Evolutionary conservation across 768 basidiomycete genomes (phyloP).

Genomic region (Suillus paluster): DNA sequence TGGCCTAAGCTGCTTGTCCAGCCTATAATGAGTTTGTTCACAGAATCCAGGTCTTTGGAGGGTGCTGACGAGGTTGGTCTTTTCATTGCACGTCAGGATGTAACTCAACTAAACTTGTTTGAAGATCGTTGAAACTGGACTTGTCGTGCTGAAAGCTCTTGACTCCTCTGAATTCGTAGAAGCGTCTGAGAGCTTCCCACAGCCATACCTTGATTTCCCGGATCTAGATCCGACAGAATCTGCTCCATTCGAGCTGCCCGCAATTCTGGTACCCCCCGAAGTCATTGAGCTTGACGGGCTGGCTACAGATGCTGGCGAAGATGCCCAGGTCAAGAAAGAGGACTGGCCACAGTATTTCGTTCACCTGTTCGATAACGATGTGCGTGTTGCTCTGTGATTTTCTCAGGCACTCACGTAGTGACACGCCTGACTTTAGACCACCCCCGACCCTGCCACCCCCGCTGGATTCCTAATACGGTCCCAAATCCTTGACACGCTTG

Average conservation of each 20-base stretch:
- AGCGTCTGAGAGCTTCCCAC: constrained; percentile 58
- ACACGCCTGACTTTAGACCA: constrained; percentile 52
- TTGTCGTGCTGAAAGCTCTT: constrained; percentile 65
- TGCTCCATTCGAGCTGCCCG: constrained; percentile 69
- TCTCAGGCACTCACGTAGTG: neutral
- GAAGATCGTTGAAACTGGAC: constrained; percentile 77
- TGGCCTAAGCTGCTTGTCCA: constrained; percentile 69
- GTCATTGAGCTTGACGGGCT: constrained; percentile 80
- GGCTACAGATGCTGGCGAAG: constrained; percentile 69
- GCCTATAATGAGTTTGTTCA: constrained; percentile 59
- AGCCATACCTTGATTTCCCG: constrained; percentile 62
- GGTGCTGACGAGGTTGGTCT: constrained; percentile 63
- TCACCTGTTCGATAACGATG: constrained; percentile 65
- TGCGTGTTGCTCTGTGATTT: constrained; percentile 28
- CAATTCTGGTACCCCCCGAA: constrained; percentile 86
- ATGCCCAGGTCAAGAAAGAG: constrained; percentile 75
- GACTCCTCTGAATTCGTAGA: constrained; percentile 64
- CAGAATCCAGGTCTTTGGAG: constrained; percentile 46
- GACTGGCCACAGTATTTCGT: constrained; percentile 81
- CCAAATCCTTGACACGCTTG: constrained; percentile 73
- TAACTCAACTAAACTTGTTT: constrained; percentile 4
- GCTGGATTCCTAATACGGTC: constrained; percentile 82
- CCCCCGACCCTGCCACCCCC: constrained; percentile 74
- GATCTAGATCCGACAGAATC: constrained; percentile 44
- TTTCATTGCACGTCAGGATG: constrained; percentile 8